A percentile compares a stretch with the other conserved stretches of the same genome.
Conservation (phyloP, 352 stramenopile genomes). For the Pythium insidiosum region DNA sequence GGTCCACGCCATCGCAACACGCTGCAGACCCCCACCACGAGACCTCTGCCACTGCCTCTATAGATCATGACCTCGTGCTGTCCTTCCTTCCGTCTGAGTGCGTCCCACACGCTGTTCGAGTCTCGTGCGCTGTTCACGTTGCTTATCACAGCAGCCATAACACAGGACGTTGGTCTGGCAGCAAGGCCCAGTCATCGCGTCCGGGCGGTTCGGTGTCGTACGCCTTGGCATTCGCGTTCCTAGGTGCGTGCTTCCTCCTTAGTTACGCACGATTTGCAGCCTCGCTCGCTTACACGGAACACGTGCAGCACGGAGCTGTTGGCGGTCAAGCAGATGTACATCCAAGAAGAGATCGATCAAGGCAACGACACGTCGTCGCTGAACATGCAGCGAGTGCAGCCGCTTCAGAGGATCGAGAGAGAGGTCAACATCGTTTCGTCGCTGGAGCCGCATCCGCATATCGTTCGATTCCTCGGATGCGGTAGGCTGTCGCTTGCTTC, state of each 20-base stretch:
- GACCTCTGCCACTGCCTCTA: no score
- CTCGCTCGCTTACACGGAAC: no score
- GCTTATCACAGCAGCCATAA: neutral
- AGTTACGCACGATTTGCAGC: no score
- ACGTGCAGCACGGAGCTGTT: constrained; percentile 74
- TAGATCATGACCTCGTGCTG: constrained; percentile 43
- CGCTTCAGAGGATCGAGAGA: constrained; percentile 45
- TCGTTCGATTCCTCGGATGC: constrained; percentile 50
- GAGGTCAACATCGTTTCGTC: constrained; percentile 37
- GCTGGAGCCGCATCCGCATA: constrained; percentile 50
- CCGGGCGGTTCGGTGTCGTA: constrained; percentile 65
- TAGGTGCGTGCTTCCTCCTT: constrained; percentile 20
- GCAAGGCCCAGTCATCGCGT: constrained; percentile 49
- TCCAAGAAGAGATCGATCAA: constrained; percentile 62
- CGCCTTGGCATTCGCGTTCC: constrained; percentile 56
- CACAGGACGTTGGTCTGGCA: constrained; percentile 60
- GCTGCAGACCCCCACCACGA: no score
- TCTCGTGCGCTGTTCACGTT: no score
- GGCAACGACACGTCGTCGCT: constrained; percentile 63
- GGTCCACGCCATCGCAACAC: no score
- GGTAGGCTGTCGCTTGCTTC: constrained; percentile 19
- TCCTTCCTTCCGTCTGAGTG: constrained; percentile 43
- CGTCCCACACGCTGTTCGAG: neutral
- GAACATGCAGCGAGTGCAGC: constrained; percentile 43
- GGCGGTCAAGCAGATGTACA: constrained; percentile 84